Evolutionary conservation across 129 eudicot genomes (phyloP), one percentile per base, ranked within the genome.

Genomic region (Erigeron canadensis): DNA sequence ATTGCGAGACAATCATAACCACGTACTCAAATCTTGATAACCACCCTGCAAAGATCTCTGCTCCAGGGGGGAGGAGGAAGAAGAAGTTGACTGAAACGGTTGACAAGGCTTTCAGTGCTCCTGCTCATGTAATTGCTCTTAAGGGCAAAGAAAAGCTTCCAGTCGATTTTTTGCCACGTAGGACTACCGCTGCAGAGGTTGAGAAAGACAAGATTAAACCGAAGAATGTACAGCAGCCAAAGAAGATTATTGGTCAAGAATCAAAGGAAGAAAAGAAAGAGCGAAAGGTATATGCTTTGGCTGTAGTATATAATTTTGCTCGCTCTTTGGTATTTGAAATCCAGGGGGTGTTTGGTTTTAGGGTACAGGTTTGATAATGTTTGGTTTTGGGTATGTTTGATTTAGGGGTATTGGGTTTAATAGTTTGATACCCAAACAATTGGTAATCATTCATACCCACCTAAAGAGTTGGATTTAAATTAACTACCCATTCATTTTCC

Each of bases 241-340:
- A 83, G 85, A 90, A 87, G 81, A 88, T 78, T 68, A 79, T 74
- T 67, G 83, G 83, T 59, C 88, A 81, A 80, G 99, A 95, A 82
- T 63, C 99, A 0, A 90, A 90, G 79, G 99, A 90, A 73, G 99
- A 95, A 73, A 95, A 95, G 93, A 90, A 95, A 81, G 96, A 90
- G 57, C 83, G 99, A 7, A 95, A 90, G 99, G 99, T 95, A 81
- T 21, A 7, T 39, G 4, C 10, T 76, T 9, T 39, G 23, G 12
- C 43, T 42, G 19, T 22, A 8, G 5, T 42, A 41, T 38, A 45
- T 28, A 54, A 11, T 69, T 10, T 38, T 19, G 2, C 0, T 67
- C 13, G 21, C 6, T 16, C 34, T 13, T 69, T 43, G n/a, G 18
- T 5, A 2, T 21, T n/a, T 63, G 28, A 8, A 28, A 28, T 28